These are phyloP conservation scores for Solanum hybrid DNA, from an alignment of 305 asterid genomes.

Conservation along the genomic window DNA sequence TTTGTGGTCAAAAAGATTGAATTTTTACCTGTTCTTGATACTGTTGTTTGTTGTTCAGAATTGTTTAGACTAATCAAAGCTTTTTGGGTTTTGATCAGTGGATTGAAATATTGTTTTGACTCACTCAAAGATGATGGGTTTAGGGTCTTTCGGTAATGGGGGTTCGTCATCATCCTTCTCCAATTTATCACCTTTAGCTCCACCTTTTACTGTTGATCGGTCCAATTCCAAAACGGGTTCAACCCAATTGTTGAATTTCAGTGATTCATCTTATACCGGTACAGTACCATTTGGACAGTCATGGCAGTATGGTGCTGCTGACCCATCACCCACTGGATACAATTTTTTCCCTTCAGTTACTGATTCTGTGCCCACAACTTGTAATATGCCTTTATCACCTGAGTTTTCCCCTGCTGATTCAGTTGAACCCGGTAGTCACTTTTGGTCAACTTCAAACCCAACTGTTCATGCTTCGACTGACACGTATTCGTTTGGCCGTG, in stretches of 20 bases:
- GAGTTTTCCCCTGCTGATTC: conserved; percentile 30
- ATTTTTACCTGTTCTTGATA: neutral
- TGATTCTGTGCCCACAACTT: conserved; percentile 29
- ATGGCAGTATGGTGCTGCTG: conserved; percentile 40
- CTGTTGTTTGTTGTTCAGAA: neutral
- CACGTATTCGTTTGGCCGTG: conserved; percentile 28
- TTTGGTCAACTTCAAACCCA: conserved; percentile 34
- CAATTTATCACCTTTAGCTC: conserved; percentile 80
- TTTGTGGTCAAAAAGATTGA: neutral
- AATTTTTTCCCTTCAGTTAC: conserved; percentile 8
- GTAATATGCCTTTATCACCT: conserved; percentile 13
- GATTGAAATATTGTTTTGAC: neutral
- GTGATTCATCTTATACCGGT: conserved; percentile 30
- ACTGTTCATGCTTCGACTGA: conserved; percentile 14
- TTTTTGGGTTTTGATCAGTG: conserved; percentile 30
- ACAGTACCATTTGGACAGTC: conserved; percentile 30
- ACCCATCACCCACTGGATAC: conserved; percentile 32
- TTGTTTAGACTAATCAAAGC: neutral
- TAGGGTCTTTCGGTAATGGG: conserved; percentile 49
- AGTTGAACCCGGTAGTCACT: conserved; percentile 15
- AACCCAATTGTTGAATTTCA: conserved; percentile 32
- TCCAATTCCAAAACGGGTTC: conserved; percentile 45
- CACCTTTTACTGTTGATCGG: conserved; percentile 83
- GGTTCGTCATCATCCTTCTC: conserved; percentile 54
- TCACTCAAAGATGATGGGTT: conserved; percentile 45